Evolutionary conservation across 2,329 filamentous ascomycete species (phyloP), one percentile per base, ranked within the genome.

Genomic region (Rhexocercosporidium sp.): DNA sequence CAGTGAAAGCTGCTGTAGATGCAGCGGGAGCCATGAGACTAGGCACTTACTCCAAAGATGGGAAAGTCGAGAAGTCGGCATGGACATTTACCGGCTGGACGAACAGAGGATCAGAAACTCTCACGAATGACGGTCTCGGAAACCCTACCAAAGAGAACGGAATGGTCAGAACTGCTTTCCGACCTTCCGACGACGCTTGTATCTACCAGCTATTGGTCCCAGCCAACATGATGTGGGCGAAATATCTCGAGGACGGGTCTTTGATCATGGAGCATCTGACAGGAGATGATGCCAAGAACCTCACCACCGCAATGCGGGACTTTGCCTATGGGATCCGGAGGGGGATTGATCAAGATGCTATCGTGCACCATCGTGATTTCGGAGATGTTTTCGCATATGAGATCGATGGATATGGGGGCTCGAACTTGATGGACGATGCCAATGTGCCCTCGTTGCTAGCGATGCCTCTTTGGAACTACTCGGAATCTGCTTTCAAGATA

Each of bases 121-220:
- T 97, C 11, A 88, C 85, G 63, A 90, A 97, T 63, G 83, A 84
- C 5, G 94, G 95, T 8, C 82, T 90, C 29, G 94, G 94, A 20
- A 94, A 93, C 70, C 94, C 95, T 0, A 86, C 96, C 2, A 90
- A 88, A 62, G 79, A 78, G 47, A 95, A 93, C 2, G 93, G 93
- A 0, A 86, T 97, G 64, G 87, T 97, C 54, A 87, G 95, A 66
- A 94, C 92, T 72, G 94, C 94, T 37, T 97, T 97, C 82, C 87
- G 95, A 0, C 94, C 94, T 0, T 95, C 92, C 62, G 94, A 98
- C 76, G 95, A 97, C 77, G 89, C 92, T 1, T 92, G 74, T 0
- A 91, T 92, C 39, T 89, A 94, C 67, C 93, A 94, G 76, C 94
- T 94, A 78, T 88, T 96, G 71, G 92, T 97, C 71, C 94, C 94